phyloP scores from a whole-genome alignment of 2,329 filamentous ascomycete genomes.

The Colletotrichum caudatum region DNA sequence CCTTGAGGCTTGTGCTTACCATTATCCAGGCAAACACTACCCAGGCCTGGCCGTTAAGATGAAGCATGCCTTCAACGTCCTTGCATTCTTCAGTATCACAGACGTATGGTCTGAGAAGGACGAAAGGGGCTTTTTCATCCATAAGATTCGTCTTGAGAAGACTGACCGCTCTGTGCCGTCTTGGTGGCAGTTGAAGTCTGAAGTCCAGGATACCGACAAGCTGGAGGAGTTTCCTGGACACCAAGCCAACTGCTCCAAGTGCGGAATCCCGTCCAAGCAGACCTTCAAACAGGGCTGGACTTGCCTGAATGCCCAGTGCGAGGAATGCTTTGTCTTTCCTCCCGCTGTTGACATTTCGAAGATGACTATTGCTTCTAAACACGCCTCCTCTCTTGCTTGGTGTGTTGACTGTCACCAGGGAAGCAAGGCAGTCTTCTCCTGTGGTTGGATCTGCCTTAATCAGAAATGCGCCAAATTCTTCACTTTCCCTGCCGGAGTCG shows the following conservation, averaged over 20 bases:
- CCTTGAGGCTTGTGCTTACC: neutral
- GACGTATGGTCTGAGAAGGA: constrained; percentile 75
- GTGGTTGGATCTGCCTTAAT: constrained; percentile 49
- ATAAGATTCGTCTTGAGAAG: constrained; percentile 75
- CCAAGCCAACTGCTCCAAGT: constrained; percentile 54
- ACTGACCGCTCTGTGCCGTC: constrained; percentile 60
- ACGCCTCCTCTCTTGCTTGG: constrained; percentile 35
- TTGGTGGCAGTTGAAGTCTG: constrained; percentile 67
- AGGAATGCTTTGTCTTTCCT: constrained; percentile 30
- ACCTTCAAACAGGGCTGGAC: constrained; percentile 50
- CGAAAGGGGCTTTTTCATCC: constrained; percentile 49
- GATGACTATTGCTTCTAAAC: constrained; percentile 31
- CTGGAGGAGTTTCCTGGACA: constrained; percentile 20
- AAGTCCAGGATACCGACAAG: constrained; percentile 4
- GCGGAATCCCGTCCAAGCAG: constrained; percentile 53
- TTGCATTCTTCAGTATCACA: constrained; percentile 77
- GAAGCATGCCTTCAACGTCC: constrained; percentile 71
- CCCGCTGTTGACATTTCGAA: constrained; percentile 8
- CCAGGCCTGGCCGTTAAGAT: constrained; percentile 60
- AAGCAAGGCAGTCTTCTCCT: constrained; percentile 53
- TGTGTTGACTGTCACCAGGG: constrained; percentile 51
- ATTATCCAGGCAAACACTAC: constrained; percentile 64
- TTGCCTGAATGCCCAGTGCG: constrained; percentile 47
- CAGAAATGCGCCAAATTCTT: constrained; percentile 64
- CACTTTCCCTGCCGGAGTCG: constrained; percentile 48